Conservation (phyloP, 2,329 filamentous ascomycete genomes). For the Chlorencoelia australis region DNA sequence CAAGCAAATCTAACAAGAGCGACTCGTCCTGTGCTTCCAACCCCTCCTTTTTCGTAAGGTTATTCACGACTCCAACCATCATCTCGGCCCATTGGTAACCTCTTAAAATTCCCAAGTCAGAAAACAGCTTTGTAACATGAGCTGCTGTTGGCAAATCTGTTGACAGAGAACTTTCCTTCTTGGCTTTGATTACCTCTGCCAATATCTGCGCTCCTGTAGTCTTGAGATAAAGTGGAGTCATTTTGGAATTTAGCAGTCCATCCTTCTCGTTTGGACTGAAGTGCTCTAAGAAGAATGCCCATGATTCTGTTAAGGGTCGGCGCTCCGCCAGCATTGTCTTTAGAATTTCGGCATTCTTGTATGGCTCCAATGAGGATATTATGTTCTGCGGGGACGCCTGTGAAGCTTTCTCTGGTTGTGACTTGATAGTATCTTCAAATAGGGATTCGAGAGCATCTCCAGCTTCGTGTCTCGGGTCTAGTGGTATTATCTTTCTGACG, state of each 20-base stretch:
- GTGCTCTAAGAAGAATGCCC: conserved; percentile 25
- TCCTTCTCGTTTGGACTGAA: conserved; percentile 21
- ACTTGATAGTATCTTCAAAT: conserved; percentile 21
- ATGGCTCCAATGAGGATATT: conserved; percentile 16
- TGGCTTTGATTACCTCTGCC: conserved; percentile 15
- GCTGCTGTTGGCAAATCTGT: conserved; percentile 19
- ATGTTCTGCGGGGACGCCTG: conserved; percentile 2
- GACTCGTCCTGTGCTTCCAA: neutral
- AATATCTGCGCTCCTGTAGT: conserved; percentile 13
- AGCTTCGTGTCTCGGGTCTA: too few species aligned
- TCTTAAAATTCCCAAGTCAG: conserved; percentile 18
- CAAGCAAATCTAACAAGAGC: conserved; percentile 21
- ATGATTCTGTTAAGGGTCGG: conserved; percentile 16
- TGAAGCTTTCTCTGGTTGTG: conserved; percentile 3
- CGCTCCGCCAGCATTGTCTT: conserved; percentile 19
- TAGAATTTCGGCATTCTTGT: conserved; percentile 20
- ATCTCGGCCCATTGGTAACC: conserved; percentile 21
- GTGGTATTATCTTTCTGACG: too few species aligned
- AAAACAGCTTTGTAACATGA: conserved; percentile 20
- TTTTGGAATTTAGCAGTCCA: conserved; percentile 6
- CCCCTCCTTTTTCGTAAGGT: conserved; percentile 10
- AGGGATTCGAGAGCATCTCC: conserved; percentile 25
- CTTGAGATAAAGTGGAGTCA: conserved; percentile 14
- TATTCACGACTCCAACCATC: conserved; percentile 16
- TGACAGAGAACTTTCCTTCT: conserved; percentile 13